Conservation (phyloP, 352 stramenopile species). For the Globisporangium polare region DNA sequence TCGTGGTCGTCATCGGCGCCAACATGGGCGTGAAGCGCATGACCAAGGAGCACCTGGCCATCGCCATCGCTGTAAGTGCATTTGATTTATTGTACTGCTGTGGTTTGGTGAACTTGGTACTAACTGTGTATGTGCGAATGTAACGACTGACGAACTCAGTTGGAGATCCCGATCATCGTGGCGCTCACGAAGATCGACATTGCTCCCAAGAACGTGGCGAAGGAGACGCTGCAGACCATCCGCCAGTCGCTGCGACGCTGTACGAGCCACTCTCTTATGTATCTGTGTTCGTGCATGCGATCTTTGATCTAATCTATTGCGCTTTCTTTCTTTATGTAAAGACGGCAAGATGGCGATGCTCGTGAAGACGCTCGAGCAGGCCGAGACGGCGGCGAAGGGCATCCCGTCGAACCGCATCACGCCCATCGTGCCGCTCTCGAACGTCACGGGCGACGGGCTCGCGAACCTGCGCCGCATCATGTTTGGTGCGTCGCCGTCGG, state of each 20-base stretch:
- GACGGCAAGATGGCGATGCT: constrained; percentile 93
- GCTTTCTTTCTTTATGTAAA: constrained; percentile 15
- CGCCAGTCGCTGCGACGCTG: constrained; percentile 83
- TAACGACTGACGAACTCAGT: constrained; percentile 21
- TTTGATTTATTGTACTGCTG: neutral
- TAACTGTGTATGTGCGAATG: constrained; percentile 2
- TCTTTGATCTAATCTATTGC: neutral
- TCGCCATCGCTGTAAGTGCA: constrained; percentile 77
- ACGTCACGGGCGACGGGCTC: constrained; percentile 95
- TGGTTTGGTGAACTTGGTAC: neutral
- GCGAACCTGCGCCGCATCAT: constrained; percentile 74
- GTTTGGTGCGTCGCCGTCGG: constrained; percentile 57
- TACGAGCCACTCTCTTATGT: constrained; percentile 16
- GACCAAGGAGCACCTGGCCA: constrained; percentile 92
- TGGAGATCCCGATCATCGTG: constrained; percentile 93
- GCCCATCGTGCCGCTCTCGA: constrained; percentile 96
- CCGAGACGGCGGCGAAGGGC: constrained; percentile 82
- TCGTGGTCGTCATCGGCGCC: constrained; percentile 91
- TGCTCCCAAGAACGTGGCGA: constrained; percentile 89
- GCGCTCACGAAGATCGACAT: constrained; percentile 95
- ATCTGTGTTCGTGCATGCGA: neutral
- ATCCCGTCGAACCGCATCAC: constrained; percentile 92
- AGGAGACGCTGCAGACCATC: constrained; percentile 89
- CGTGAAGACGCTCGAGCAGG: constrained; percentile 86
- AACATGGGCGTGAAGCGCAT: constrained; percentile 95